Evolutionary conservation across 129 eudicot genomes (phyloP), one percentile per base, ranked within the genome.

Genomic region (Oenanthe sinensis): DNA sequence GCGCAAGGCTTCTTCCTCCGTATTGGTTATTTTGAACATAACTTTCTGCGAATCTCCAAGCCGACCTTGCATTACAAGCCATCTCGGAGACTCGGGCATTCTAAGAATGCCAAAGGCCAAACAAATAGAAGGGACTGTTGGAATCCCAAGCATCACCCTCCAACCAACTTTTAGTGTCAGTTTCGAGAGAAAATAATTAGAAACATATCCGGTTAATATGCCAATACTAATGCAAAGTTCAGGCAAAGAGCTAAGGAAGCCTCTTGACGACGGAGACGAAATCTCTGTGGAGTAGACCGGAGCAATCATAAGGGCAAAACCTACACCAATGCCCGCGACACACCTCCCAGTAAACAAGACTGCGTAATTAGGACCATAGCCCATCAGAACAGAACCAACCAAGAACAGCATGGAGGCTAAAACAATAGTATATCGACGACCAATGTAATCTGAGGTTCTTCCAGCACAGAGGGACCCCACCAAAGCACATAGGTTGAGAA

Each of bases 71-170:
- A 94, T 86, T 33, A 88, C 81, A 2, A 91, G 89, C 97, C 98
- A 94, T 72, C 98, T 82, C 14, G 97, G 97, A 11, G 97, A 94
- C 80, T 94, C 97, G 22, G 98, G 98, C 97, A 94, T 87, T 43
- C 47, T 37, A 0, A 93, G 83, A 40, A 91, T 82, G 43, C 91
- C 97, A 39, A 93, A 16, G 22, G 97, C 90, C 74, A 93, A 78
- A 50, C 22, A 71, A 30, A 93, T 15, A 15, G 97, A 89, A 45
- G 98, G 98, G 75, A 86, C 62, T 14, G 89, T 83, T 0, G 94
- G 95, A 2, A 91, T 20, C 5, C 88, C 88, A 20, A 93, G 89
- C 98, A 93, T 93, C 28, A 93, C 50, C 77, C 98, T 84, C 98
- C 97, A 93, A 26, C 91, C 83, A 11, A 89, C 78, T 49, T 67